Evolutionary conservation across 208 protist genomes (phyloP).

Genomic region (Lotmaria passim): DNA sequence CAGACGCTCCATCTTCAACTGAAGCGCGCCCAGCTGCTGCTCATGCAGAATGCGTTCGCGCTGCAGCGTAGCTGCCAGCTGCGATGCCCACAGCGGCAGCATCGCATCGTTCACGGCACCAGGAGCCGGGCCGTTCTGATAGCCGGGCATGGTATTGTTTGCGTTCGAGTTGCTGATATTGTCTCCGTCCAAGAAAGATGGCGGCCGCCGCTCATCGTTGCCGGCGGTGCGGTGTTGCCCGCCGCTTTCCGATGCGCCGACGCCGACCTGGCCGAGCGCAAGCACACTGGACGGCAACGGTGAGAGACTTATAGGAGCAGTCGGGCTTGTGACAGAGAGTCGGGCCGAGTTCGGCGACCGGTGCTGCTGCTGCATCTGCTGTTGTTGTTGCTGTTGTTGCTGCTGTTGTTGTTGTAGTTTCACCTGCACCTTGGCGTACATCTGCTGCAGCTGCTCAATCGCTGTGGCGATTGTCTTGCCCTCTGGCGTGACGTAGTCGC

Average conservation of each 20-base stretch:
- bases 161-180: background rate
- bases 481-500: conserved; percentile 70
- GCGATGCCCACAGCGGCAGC: conserved; percentile 53
- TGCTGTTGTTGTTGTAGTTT: conserved; percentile 14
- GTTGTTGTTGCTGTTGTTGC: conserved; percentile 1
- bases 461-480: conserved; percentile 69
- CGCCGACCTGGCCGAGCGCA: background rate
- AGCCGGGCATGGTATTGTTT: conserved; percentile 11
- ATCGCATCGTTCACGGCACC: conserved; percentile 14
- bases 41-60: conserved; percentile 57
- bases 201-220: background rate
- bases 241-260: background rate
- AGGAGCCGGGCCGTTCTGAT: background rate
- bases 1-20: conserved; percentile 73
- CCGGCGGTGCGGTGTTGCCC: background rate
- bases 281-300: conserved; percentile 4
- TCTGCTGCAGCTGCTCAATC: conserved; percentile 56
- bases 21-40: conserved; percentile 70
- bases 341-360: conserved; percentile 1
- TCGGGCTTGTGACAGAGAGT: conserved; percentile 1
- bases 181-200: background rate
- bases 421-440: conserved; percentile 9
- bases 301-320: conserved; percentile 1
- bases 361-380: conserved; percentile 11
- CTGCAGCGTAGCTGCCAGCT: conserved; percentile 55